phyloP scores from a whole-genome alignment of 1,139 yeast species.

The Pichia sp. region DNA sequence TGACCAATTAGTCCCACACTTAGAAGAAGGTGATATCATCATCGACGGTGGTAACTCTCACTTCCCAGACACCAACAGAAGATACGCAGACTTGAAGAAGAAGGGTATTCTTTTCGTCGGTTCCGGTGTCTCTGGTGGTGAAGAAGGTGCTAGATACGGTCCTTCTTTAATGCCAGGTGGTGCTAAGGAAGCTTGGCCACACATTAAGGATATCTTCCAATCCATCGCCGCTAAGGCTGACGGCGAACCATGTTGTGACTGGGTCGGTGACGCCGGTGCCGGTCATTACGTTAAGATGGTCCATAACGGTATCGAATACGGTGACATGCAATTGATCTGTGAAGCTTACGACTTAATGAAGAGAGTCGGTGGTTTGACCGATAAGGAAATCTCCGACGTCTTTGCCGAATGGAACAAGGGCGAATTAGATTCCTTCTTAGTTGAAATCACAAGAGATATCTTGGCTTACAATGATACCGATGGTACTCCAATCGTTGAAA shows the following conservation, averaged over 20 bases:
- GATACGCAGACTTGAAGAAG: constrained; percentile 82
- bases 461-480: constrained; percentile 86
- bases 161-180: constrained; percentile 99
- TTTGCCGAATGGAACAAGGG: constrained; percentile 96
- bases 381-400: constrained; percentile 93
- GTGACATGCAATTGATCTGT: constrained; percentile 99
- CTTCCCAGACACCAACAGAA: constrained; percentile 98
- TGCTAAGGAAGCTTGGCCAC: constrained; percentile 97
- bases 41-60: constrained; percentile 99
- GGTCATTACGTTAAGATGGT: constrained; percentile 99
- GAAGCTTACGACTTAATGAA: constrained; percentile 97
- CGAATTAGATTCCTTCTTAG: constrained; percentile 93
- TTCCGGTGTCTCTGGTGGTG: constrained; percentile 99
- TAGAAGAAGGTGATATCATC: constrained; percentile 97
- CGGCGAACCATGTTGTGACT: constrained; percentile 99
- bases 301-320: constrained; percentile 99
- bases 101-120: constrained; percentile 95
- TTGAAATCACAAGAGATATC: constrained; percentile 96
- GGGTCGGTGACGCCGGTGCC: constrained; percentile 99
- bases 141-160: constrained; percentile 99
- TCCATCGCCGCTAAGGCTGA: constrained; percentile 94
- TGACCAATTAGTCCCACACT: constrained; percentile 80
- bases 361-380: constrained; percentile 87
- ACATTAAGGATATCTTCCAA: constrained; percentile 95
- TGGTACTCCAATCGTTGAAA: constrained; percentile 91